Evolutionary conservation across 225 moss, liverwort and hornwort species (phyloP), one percentile per base, ranked within the genome.

Genomic region (Lunularia cruciata): DNA sequence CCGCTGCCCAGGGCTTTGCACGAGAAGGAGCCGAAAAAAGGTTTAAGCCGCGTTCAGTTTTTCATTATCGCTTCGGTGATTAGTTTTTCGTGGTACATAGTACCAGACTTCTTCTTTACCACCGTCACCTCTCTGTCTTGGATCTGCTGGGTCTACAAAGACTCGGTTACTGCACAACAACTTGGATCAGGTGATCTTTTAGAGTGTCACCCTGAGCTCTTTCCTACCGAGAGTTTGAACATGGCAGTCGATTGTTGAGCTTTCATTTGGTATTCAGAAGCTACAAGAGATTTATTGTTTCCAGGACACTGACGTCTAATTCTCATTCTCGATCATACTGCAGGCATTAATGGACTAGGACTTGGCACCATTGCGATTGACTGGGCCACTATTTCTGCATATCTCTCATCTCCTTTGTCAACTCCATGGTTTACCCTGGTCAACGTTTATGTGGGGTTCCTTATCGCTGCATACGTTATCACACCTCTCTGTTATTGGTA

Each of bases 341-440:
- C 84, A 91, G 91, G 91, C 47, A 30, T 75, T 3, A 73, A 82
- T n/a, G 91, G 91, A 27, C 60, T 91, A 73, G 91, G 91, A 12
- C 48, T 88, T 4, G 77, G 65, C 48, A 60, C 88, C 4, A 42
- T 91, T 65, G 83, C 83, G 7, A 20, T 88, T 36, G 86, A 91
- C 65, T 91, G 91, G 91, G 85, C 91, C 61, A 91, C 91, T 3
- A 81, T 85, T 34, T 83, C 86, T 36, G 83, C 91, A 63, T 86
- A 86, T 59, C 73, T 91, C 34, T 63, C 75, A 19, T 88, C 88
- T 69, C 91, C 91, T 0, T 69, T 91, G 54, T 75, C 86, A 72
- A 84, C 88, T 18, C 91, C 88, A 18, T 91, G 88, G 88, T 79
- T 85, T 36, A 86, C 91, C 20, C 67, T 78, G 46, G 70, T 85